phyloP scores from a whole-genome alignment of 345 rosid species.

The Bruguiera sexangula region DNA sequence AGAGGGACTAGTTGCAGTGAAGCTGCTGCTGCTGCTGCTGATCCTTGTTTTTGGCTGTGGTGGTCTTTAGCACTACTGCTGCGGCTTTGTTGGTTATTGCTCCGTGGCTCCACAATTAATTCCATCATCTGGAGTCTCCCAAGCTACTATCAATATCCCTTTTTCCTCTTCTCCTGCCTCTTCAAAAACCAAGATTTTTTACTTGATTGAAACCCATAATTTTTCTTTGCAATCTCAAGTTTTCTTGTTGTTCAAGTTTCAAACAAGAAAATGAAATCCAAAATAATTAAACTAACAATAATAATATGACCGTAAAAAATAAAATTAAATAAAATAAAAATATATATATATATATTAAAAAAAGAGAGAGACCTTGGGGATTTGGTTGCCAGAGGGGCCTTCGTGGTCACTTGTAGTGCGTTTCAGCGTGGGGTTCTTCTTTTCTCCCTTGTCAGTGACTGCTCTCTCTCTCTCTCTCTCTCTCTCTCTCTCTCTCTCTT shows the following conservation, averaged over 20 bases:
- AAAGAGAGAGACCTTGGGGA: neutral
- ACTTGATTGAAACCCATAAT: constrained; percentile 8
- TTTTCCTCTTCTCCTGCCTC: neutral
- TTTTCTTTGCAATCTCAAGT: neutral
- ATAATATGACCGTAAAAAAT: neutral
- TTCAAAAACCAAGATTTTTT: neutral
- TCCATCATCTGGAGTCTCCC: constrained; percentile 7
- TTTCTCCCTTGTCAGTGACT: constrained; percentile 31
- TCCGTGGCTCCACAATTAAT: constrained; percentile 28
- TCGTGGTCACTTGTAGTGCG: constrained; percentile 29
- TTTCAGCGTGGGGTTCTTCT: constrained; percentile 28
- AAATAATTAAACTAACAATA: neutral
- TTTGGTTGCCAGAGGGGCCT: neutral
- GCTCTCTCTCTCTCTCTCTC: neutral
- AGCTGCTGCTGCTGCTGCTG: constrained; percentile 7
- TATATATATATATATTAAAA: neutral
- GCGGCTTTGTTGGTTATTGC: constrained; percentile 20
- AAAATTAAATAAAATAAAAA: too few relatives aligned
- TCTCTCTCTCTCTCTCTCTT: neutral
- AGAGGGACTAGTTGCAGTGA: constrained; percentile 32
- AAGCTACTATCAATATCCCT: neutral
- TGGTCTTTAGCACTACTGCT: constrained; percentile 8
- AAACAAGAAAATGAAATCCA: neutral
- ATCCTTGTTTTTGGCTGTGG: constrained; percentile 37
- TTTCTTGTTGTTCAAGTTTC: constrained; percentile 7